phyloP scores from a whole-genome alignment of 2,329 filamentous ascomycete species.

The Xylariales sp. region DNA sequence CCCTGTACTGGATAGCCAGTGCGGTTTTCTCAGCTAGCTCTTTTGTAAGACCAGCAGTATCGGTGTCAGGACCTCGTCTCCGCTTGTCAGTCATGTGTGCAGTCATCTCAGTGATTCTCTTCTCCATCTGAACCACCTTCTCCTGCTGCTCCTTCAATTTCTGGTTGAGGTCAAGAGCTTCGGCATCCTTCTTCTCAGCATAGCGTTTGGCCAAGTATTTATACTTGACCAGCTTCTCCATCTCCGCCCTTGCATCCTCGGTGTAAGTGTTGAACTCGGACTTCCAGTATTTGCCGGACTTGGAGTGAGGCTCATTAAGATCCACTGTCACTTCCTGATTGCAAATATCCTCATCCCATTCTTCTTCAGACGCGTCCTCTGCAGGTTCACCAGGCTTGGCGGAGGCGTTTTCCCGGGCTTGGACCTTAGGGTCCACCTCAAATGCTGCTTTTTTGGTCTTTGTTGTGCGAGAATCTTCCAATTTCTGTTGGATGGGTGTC shows the following conservation, averaged over 20 bases:
- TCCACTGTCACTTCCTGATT: conserved; percentile 64
- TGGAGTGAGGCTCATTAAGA: conserved; percentile 67
- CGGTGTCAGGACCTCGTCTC: conserved; percentile 33
- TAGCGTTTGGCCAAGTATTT: conserved; percentile 76
- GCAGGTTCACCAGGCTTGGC: neutral
- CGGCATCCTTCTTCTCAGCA: conserved; percentile 70
- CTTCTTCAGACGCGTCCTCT: conserved; percentile 32
- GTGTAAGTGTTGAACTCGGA: conserved; percentile 71
- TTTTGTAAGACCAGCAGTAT: conserved; percentile 43
- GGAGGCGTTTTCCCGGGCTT: neutral
- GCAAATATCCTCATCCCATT: conserved; percentile 49
- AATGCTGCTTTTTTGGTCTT: conserved; percentile 15
- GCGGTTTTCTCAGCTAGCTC: conserved; percentile 55
- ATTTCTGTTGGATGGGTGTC: conserved; percentile 22
- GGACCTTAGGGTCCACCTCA: conserved; percentile 19
- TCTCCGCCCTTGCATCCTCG: conserved; percentile 65
- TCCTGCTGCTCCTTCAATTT: conserved; percentile 65
- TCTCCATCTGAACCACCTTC: conserved; percentile 61
- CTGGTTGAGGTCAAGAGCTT: conserved; percentile 61
- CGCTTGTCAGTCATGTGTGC: conserved; percentile 44
- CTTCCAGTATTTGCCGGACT: conserved; percentile 78
- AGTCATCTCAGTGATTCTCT: conserved; percentile 55
- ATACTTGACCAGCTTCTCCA: conserved; percentile 74
- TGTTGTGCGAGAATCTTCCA: conserved; percentile 23
- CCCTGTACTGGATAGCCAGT: conserved; percentile 52